Evolutionary conservation across 495 filamentous ascomycete species (phyloP), one percentile per base, ranked within the genome.

Genomic region (Chaetomium tenue): DNA sequence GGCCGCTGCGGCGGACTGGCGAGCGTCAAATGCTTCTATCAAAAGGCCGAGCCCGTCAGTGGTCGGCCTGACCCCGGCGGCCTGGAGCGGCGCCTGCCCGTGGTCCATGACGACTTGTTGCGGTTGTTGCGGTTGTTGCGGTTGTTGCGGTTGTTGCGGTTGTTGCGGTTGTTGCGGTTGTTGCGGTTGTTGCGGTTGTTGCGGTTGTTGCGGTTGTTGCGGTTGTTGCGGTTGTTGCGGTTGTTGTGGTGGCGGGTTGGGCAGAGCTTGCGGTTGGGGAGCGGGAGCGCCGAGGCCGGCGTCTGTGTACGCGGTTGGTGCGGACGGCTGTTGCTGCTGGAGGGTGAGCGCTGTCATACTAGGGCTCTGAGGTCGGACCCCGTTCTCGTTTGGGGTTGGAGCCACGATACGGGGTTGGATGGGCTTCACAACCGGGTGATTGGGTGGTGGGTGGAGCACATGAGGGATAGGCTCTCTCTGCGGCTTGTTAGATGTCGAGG

Each of bases 401-500:
- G 63, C 53, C 26, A 55, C 20, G 15, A 66, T 58, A 2, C 63
- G 66, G 22, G 68, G 55, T 42, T 68, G 62, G 58, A 63, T 58
- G 20, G 66, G 57, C 60, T 66, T 66, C 15, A 63, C 59, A 28
- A 37, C 25, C 16, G 60, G 57, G 33, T 42, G 58, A 33, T 51
- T 66, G 42, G 58, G 51, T 5, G 54, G 30, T 23, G 66, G 70
- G 26, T 77, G 68, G 9, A 77, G 68, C 22, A 72, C 70, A 30
- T 70, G 72, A 12, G 70, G 75, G 20, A 77, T 75, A 16, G 70
- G 71, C 3, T 74, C 70, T 61, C 63, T 56, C 74, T 76, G 61
- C 15, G 39, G 11, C 3, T 15, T 12, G 46, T 22, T 39, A 55
- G 33, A 8, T 11, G 33, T 30, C 8, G 33, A 37, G 9, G 9